Evolutionary conservation across 306 rosid genomes (phyloP).

Genomic region (Notholithocarpus densiflorus): DNA sequence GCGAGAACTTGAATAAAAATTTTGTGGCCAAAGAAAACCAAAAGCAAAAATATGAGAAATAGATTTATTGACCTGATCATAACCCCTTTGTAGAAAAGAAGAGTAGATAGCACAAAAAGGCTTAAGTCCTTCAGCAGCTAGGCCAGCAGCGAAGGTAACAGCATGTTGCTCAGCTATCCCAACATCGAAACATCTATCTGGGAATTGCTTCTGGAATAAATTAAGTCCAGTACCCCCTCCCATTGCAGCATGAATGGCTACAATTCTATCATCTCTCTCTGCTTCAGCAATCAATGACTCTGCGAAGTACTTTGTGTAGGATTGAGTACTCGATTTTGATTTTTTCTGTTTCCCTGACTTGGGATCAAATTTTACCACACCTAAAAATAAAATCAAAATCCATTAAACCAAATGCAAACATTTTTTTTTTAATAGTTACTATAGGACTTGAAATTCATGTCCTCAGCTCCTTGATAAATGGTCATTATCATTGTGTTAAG

Average conservation of each 20-base stretch:
- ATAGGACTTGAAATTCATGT: too few species aligned
- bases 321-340: slow-evolving; percentile 27
- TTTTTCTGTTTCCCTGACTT: slow-evolving; percentile 56
- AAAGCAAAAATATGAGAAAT: background rate
- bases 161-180: slow-evolving; percentile 78
- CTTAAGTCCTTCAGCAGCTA: slow-evolving; percentile 56
- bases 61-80: slow-evolving; percentile 50
- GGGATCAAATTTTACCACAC: slow-evolving; percentile 61
- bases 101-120: slow-evolving; percentile 73
- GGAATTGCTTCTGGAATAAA: slow-evolving; percentile 52
- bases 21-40: background rate
- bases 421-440: too few species aligned
- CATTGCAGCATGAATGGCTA: slow-evolving; percentile 73
- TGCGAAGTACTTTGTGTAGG: slow-evolving; percentile 56
- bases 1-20: background rate
- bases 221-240: slow-evolving; percentile 82
- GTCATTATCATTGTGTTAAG: too few species aligned
- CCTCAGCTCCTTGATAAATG: too few species aligned
- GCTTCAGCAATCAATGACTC: slow-evolving; percentile 63
- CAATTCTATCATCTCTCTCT: slow-evolving; percentile 40
- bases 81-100: slow-evolving; percentile 62
- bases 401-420: background rate
- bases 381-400: slow-evolving; percentile 23
- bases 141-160: slow-evolving; percentile 63
- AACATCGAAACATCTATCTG: slow-evolving; percentile 57